Conservation (phyloP, 768 basidiomycete genomes). For the Suillus subaureus region DNA sequence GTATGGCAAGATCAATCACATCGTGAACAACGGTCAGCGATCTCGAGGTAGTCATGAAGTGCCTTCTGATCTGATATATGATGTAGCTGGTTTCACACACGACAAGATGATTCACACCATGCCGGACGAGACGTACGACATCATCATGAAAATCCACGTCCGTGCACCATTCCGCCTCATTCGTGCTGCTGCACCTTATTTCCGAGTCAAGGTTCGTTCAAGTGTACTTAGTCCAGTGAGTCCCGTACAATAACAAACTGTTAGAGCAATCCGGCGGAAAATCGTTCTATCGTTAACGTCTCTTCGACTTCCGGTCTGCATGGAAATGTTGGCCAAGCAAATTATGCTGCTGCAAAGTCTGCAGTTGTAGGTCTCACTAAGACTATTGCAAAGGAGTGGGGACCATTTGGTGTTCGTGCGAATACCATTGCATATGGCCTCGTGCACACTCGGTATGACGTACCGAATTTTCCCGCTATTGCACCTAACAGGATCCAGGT, state of each 20-base stretch:
- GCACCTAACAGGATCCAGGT: conserved; percentile 35
- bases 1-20: conserved; percentile 88
- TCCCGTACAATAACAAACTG: background rate
- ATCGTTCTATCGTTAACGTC: conserved; percentile 79
- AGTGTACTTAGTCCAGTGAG: background rate
- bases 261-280: conserved; percentile 59
- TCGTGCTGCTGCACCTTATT: conserved; percentile 81
- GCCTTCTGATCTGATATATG: background rate
- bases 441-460: conserved; percentile 68
- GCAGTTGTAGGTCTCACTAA: conserved; percentile 81
- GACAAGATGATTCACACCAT: conserved; percentile 90
- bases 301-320: conserved; percentile 84
- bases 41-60: background rate
- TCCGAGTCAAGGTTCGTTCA: conserved; percentile 66
- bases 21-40: conserved; percentile 74
- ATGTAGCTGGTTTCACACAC: conserved; percentile 70
- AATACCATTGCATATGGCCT: conserved; percentile 81
- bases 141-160: conserved; percentile 85
- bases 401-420: conserved; percentile 76
- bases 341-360: conserved; percentile 80
- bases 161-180: conserved; percentile 85
- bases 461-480: background rate
- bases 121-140: conserved; percentile 78
- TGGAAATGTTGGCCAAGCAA: conserved; percentile 85
- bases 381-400: conserved; percentile 90